These are phyloP conservation scores for Pichia rugopelliculosa DNA, from an alignment of 805 yeast genomes.

Conservation along the genomic window DNA sequence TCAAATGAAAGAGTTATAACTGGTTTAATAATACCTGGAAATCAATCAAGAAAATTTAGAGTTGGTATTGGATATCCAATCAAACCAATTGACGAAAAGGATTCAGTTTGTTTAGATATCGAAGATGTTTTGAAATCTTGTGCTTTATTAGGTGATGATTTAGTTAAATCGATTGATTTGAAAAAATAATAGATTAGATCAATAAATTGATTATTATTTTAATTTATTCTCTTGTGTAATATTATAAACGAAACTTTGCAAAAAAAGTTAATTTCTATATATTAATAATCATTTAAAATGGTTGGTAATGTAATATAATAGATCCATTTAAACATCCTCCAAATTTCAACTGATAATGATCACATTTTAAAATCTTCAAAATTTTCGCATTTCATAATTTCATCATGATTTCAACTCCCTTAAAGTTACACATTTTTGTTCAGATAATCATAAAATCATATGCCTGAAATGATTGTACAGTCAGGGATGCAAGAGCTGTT, in stretches of 20 bases:
- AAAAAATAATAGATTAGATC: neutral
- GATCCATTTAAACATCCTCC: too few relatives aligned
- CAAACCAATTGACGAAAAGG: conserved; percentile 47
- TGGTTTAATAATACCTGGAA: conserved; percentile 73
- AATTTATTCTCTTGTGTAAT: neutral
- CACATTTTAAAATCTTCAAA: neutral
- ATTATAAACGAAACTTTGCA: neutral
- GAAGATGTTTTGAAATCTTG: conserved; percentile 11
- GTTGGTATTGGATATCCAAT: conserved; percentile 73
- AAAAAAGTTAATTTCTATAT: neutral
- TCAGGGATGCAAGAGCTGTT: neutral
- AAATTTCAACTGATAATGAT: too few relatives aligned
- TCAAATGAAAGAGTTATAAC: conserved; percentile 53
- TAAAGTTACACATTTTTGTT: too few relatives aligned
- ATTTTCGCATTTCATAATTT: neutral
- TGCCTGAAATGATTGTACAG: conserved; percentile 3
- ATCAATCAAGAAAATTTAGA: conserved; percentile 59
- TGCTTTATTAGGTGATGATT: conserved; percentile 51
- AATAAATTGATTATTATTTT: neutral
- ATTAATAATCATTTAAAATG: too few relatives aligned
- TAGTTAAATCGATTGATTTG: conserved; percentile 27
- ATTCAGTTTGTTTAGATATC: conserved; percentile 41
- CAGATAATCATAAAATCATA: too few relatives aligned
- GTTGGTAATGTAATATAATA: too few relatives aligned
- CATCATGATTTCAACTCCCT: neutral